Evolutionary conservation across 768 basidiomycete species (phyloP), one percentile per base, ranked within the genome.

Genomic region (Tylopilus vinaceipallidus): DNA sequence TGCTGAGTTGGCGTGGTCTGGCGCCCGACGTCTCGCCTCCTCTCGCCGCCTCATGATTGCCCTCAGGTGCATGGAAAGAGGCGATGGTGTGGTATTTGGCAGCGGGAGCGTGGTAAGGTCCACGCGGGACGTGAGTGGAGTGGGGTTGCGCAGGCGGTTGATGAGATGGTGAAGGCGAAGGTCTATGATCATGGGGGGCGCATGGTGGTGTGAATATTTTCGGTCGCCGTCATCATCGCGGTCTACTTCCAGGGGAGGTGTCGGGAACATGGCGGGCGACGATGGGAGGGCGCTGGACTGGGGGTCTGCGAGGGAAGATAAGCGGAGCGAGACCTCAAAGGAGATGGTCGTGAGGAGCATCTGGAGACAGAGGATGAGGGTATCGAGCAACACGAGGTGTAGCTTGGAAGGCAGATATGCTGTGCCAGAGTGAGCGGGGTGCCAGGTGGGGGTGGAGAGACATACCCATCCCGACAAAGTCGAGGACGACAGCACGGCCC

Each of bases 401-500:
- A 77, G 50, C 65, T 74, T 85, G 34, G 86, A 83, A n/a, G 89
- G 86, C 30, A 65, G 61, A 58, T 80, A 75, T 33, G 75, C 83
- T 86, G 55, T 43, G 53, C 42, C 13, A 13, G 36, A 2, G 30
- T 63, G 49, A 64, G 50, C 42, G 32, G 22, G 48, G 19, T n/a
- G 40, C 29, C 11, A 27, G 40, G 43, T 22, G 36, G 23, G 13
- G 16, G 43, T 8, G 4, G 33, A 9, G 29, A 38, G 0, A 75
- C 83, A 42, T 57, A 90, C 89, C 80, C 74, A 82, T 75, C 47
- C 89, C 88, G 50, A 91, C 78, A 60, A 91, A 91, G 64, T 91
- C 88, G 52, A 91, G 79, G 29, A 91, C 66, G 59, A 89, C 68
- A 10, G 79, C 72, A 57, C 83, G 75, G n/a, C 82, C 81, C 48